Conservation (phyloP, 805 yeast genomes). For the Candida tallmaniae region DNA sequence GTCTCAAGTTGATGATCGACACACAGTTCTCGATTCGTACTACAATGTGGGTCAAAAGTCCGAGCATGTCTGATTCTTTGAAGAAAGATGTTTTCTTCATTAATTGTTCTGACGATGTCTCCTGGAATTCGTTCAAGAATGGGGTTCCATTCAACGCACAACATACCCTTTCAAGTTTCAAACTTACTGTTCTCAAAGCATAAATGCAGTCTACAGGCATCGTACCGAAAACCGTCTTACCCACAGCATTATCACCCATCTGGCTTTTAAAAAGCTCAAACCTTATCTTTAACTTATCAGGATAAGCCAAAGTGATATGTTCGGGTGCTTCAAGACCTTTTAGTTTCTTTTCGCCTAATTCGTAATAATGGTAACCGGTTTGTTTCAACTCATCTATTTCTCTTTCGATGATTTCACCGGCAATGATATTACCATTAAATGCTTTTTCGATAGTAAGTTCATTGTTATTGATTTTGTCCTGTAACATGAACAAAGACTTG, state of each 20-base stretch:
- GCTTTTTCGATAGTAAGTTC: constrained; percentile 30
- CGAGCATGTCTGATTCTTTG: constrained; percentile 41
- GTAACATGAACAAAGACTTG: constrained; percentile 49
- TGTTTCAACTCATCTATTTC: constrained; percentile 63
- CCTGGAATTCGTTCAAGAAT: constrained; percentile 23
- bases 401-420: constrained; percentile 54
- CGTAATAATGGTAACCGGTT: constrained; percentile 63
- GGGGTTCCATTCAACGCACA: constrained; percentile 45
- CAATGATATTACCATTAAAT: constrained; percentile 43
- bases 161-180: constrained; percentile 56
- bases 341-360: constrained; percentile 80
- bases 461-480: constrained; percentile 32
- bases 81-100: constrained; percentile 15
- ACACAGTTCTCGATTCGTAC: constrained; percentile 66
- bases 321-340: constrained; percentile 96
- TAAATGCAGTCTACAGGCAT: constrained; percentile 43
- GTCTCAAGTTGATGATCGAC: constrained; percentile 29
- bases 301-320: constrained; percentile 72
- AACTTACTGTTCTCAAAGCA: constrained; percentile 49
- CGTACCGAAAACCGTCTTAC: constrained; percentile 35
- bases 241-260: constrained; percentile 20
- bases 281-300: constrained; percentile 59
- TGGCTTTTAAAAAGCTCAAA: constrained; percentile 39
- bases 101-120: constrained; percentile 21
- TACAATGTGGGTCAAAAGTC: constrained; percentile 58